phyloP scores from a whole-genome alignment of 345 rosid species.

The Lagerstroemia speciosa region DNA sequence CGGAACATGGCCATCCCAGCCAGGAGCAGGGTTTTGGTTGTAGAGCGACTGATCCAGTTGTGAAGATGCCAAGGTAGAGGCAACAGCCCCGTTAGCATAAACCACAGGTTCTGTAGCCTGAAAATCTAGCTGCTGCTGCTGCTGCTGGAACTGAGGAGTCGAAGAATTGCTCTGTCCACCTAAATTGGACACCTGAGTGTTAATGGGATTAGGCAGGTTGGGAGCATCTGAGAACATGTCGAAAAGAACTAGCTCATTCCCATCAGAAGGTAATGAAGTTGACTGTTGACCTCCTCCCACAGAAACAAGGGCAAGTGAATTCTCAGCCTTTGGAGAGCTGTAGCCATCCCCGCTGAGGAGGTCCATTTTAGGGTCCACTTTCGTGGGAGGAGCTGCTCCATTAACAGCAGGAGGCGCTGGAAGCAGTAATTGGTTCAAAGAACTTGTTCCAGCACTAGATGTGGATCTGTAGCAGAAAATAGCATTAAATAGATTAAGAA shows the following conservation, averaged over 20 bases:
- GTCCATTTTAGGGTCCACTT: constrained; percentile 64
- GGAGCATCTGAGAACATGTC: constrained; percentile 72
- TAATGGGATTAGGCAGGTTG: constrained; percentile 39
- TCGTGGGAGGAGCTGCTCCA: constrained; percentile 27
- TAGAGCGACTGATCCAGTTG: constrained; percentile 51
- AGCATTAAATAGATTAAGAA: neutral
- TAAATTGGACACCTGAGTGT: constrained; percentile 14
- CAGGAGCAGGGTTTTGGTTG: constrained; percentile 43
- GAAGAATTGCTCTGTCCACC: constrained; percentile 38
- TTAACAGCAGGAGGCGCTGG: constrained; percentile 76
- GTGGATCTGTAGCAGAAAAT: constrained; percentile 40
- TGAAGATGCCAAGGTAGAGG: constrained; percentile 45
- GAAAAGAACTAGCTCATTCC: constrained; percentile 78
- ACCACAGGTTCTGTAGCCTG: constrained; percentile 47
- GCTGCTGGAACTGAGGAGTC: constrained; percentile 58
- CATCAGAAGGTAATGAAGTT: constrained; percentile 51
- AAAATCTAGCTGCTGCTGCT: constrained; percentile 50
- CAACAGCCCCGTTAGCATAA: constrained; percentile 50
- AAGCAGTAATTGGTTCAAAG: constrained; percentile 62
- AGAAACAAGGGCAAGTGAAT: constrained; percentile 78
- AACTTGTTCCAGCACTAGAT: constrained; percentile 43
- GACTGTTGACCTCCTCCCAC: constrained; percentile 53
- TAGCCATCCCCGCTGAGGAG: constrained; percentile 91
- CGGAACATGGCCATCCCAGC: constrained; percentile 64
- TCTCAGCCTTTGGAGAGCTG: constrained; percentile 50